Evolutionary conservation across 2,329 filamentous ascomycete species (phyloP), one percentile per base, ranked within the genome.

Genomic region (Fusarium marasasianum): DNA sequence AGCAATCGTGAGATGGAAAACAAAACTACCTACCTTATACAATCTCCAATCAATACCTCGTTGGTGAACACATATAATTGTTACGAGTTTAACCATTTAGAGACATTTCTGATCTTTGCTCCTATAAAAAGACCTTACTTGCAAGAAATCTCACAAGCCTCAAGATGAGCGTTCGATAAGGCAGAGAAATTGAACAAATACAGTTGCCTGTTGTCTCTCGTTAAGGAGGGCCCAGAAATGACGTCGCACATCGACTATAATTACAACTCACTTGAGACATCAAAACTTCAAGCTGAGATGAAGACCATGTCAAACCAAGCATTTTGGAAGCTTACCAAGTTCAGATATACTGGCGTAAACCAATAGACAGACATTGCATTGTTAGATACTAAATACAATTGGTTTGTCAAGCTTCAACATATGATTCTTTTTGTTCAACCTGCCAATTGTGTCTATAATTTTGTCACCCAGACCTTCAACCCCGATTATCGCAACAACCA

Each of bases 401-500:
- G 29, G 22, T 53, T 31, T 59, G 18, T 13, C 17, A 40, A 10
- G 7, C 12, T 24, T 58, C 2, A 41, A 8, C 14, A 18, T 37
- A 37, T 15, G 12, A 29, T 13, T 22, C n/a, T 26, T 43, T 22
- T 50, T 41, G 41, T 55, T 44, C 29, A 24, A 8, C 12, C 35
- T 17, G 17, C 41, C 20, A 29, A 41, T 20, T 33, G 33, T 20
- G 24, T 31, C 48, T 33, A 51, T 40, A 44, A 48, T 65, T 57
- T 33, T 70, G 31, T 61, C 50, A 59, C 24, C n/a, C 14, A 44
- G 35, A 14, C 29, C 31, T n/a, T 24, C 17, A 29, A 29, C 29
- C 55, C 71, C 47, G n/a, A 56, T 69, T 69, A 74, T 72, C 47
- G 58, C 57, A 74, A 44, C 59, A 51, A 29, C 35, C 13, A 31